These are phyloP conservation scores for Limtongia smithiae DNA, from an alignment of 805 yeast species.

Conservation along the genomic window DNA sequence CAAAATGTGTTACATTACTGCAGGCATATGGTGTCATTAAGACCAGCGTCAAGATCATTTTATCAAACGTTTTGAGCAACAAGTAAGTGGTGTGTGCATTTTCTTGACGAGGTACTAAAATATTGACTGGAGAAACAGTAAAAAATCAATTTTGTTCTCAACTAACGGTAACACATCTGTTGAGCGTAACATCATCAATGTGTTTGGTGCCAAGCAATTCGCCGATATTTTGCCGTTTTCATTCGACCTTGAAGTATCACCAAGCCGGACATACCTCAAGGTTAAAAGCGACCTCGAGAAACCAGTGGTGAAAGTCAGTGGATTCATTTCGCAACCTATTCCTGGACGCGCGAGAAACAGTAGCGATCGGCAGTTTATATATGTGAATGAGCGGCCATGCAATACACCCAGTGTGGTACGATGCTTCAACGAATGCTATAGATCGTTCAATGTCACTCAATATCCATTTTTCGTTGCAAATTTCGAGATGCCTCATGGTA, in stretches of 20 bases:
- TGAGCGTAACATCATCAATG: slow-evolving; percentile 56
- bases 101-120: no score
- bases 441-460: slow-evolving; percentile 66
- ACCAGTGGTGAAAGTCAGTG: slow-evolving; percentile 45
- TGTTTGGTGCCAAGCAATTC: slow-evolving; percentile 67
- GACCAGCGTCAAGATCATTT: slow-evolving; percentile 55
- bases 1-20: slow-evolving; percentile 58
- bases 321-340: slow-evolving; percentile 70
- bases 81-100: slow-evolving; percentile 9
- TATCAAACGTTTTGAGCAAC: slow-evolving; percentile 46
- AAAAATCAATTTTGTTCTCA: slow-evolving; percentile 53
- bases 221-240: slow-evolving; percentile 55
- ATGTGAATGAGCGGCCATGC: slow-evolving; percentile 74
- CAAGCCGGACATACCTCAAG: no score
- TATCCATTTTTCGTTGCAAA: slow-evolving; percentile 67
- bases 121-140: slow-evolving; percentile 41
- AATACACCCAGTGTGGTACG: slow-evolving; percentile 51
- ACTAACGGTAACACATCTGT: slow-evolving; percentile 52
- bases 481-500: slow-evolving; percentile 41
- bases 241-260: slow-evolving; percentile 29
- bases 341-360: slow-evolving; percentile 74
- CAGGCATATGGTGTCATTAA: slow-evolving; percentile 66
- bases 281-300: no score
- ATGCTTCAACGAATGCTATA: slow-evolving; percentile 69
- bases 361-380: slow-evolving; percentile 71